Evolutionary conservation across 176 grass and related monocot species (phyloP).

Genomic region (Ananas comosus): DNA sequence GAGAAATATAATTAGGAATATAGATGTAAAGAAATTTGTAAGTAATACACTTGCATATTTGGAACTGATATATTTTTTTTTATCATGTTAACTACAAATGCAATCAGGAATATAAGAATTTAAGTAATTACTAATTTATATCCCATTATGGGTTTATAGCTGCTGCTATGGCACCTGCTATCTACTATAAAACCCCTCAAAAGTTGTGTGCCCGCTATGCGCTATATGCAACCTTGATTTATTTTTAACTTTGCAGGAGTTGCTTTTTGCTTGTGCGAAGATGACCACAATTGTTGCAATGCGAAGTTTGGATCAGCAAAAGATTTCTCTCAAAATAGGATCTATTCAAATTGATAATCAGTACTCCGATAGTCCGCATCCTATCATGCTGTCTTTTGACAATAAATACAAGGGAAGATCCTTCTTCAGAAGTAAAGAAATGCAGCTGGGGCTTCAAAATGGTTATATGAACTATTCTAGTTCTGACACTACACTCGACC

Average conservation of each 20-base stretch:
- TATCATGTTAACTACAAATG: too few relatives aligned
- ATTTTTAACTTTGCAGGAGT: conserved; percentile 49
- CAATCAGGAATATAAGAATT: too few relatives aligned
- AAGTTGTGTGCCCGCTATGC: too few relatives aligned
- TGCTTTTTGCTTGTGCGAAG: conserved; percentile 83
- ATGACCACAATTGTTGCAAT: conserved; percentile 63
- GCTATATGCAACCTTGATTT: background rate
- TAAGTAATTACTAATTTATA: too few relatives aligned
- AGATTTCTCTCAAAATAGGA: conserved; percentile 50
- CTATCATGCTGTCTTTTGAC: conserved; percentile 80
- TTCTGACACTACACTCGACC: conserved; percentile 27
- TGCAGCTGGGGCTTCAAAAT: conserved; percentile 40
- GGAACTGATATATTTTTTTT: too few relatives aligned
- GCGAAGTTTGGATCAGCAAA: conserved; percentile 87
- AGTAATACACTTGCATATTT: too few relatives aligned
- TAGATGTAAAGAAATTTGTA: too few relatives aligned
- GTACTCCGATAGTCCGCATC: conserved; percentile 71
- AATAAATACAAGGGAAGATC: conserved; percentile 51
- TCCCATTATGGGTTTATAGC: too few relatives aligned
- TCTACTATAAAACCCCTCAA: too few relatives aligned
- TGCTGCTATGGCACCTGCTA: too few relatives aligned
- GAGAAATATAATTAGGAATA: too few relatives aligned
- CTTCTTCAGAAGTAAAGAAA: conserved; percentile 67
- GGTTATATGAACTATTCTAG: conserved; percentile 28
- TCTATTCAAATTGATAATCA: conserved; percentile 99